Percentiles rank a stretch among this genome's conserved stretches.
Evolutionary conservation across 768 basidiomycete species (phyloP).

Genomic region (Russula griseocarnosa): DNA sequence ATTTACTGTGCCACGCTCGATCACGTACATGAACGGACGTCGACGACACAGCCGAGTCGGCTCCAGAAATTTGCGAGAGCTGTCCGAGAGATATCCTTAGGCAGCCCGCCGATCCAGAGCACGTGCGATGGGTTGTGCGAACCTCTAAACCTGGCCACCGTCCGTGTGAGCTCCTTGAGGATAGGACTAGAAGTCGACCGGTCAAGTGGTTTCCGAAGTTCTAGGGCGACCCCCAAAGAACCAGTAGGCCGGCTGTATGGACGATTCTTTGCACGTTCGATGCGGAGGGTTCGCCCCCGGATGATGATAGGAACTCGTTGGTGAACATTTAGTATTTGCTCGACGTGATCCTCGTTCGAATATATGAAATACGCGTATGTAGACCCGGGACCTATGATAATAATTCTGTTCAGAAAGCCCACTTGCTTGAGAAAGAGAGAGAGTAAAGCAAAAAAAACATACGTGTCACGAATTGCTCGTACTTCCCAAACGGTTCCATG

Average conservation of each 20-base stretch:
- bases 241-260: not conserved
- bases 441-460: not conserved
- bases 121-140: slow-evolving; percentile 9
- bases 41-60: slow-evolving; percentile 23
- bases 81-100: not conserved
- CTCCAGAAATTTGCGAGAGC: slow-evolving; percentile 20
- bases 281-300: not conserved
- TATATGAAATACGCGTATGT: slow-evolving; percentile 18
- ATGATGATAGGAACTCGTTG: slow-evolving; percentile 10
- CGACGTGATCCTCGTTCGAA: slow-evolving; percentile 6
- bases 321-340: slow-evolving; percentile 10
- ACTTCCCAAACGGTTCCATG: slow-evolving; percentile 3
- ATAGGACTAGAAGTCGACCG: not conserved
- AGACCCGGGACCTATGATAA: slow-evolving; percentile 11
- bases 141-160: slow-evolving; percentile 9
- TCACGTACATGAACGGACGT: slow-evolving; percentile 21
- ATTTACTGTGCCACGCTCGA: too few species aligned
- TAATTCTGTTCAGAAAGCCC: not conserved
- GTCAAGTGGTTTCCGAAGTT: slow-evolving; percentile 1
- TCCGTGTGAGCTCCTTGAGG: slow-evolving; percentile 10
- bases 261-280: not conserved
- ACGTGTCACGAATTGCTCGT: slow-evolving; percentile 17
- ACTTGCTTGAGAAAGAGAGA: not conserved
- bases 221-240: not conserved
- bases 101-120: slow-evolving; percentile 18